phyloP scores from a whole-genome alignment of 2,329 filamentous ascomycete species.

The Cercospora sojina region DNA sequence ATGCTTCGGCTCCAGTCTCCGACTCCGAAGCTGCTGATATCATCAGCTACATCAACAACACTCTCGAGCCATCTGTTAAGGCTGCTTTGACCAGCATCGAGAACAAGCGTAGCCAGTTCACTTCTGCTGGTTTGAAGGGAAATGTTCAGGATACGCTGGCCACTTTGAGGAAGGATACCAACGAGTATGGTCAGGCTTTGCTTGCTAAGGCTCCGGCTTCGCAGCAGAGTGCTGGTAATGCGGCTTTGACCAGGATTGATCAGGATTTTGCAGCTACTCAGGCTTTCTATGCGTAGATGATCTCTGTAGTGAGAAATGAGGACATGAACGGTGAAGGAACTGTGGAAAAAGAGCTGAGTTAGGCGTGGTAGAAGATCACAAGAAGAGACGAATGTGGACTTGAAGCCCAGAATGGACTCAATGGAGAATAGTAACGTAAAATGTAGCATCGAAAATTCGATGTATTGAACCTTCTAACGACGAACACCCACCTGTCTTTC shows the following conservation, averaged over 20 bases:
- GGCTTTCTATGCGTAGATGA: slow-evolving; percentile 1
- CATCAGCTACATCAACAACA: slow-evolving; percentile 28
- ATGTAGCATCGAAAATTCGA: no score
- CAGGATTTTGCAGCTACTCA: slow-evolving; percentile 32
- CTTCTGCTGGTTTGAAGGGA: neutral
- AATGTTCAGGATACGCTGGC: slow-evolving; percentile 10
- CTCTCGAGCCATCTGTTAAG: slow-evolving; percentile 20
- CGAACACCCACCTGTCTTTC: no score
- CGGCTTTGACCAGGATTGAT: slow-evolving; percentile 42
- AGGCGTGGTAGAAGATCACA: no score
- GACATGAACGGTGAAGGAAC: no score
- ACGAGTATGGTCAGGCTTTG: neutral
- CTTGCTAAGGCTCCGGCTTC: slow-evolving; percentile 4
- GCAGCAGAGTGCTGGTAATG: slow-evolving; percentile 18
- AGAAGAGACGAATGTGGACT: no score
- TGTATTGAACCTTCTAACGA: no score
- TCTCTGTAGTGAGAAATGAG: neutral
- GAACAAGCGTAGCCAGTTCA: neutral
- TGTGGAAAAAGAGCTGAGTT: no score
- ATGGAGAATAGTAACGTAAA: no score
- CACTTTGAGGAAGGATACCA: neutral
- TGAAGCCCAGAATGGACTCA: no score
- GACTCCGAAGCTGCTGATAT: slow-evolving; percentile 21
- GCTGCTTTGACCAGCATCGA: neutral
- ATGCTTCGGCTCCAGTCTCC: slow-evolving; percentile 15